These are phyloP conservation scores for Corylus heterophylla DNA, from an alignment of 306 rosid species.

Conservation along the genomic window DNA sequence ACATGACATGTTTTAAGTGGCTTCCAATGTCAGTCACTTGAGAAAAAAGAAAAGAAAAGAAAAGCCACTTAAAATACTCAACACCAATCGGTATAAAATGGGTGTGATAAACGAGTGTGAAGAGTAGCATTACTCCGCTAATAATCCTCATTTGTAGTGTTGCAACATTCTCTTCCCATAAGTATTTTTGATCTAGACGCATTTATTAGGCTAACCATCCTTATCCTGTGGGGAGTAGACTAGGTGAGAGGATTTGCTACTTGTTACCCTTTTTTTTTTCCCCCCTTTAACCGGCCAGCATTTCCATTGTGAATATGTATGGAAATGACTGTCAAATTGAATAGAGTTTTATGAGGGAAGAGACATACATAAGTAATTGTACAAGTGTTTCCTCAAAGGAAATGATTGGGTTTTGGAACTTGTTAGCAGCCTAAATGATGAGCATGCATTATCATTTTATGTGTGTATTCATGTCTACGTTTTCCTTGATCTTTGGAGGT, in stretches of 20 bases:
- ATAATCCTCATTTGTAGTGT: background rate
- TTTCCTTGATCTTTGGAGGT: too few species aligned
- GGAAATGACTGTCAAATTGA: background rate
- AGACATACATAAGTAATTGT: background rate
- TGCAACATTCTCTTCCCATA: background rate
- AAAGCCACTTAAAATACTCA: too few species aligned
- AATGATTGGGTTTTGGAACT: too few species aligned
- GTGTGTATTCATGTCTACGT: too few species aligned
- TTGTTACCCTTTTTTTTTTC: background rate
- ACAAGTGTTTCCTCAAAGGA: too few species aligned
- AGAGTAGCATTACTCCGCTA: background rate
- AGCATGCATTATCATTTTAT: too few species aligned
- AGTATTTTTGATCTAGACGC: background rate
- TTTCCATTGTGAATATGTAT: background rate
- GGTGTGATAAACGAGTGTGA: too few species aligned
- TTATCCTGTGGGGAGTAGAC: background rate
- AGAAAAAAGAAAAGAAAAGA: too few species aligned
- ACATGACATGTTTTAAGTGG: too few species aligned
- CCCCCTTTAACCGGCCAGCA: background rate
- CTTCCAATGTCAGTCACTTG: too few species aligned
- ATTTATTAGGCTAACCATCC: background rate
- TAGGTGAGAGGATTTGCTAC: background rate
- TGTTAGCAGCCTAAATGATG: too few species aligned
- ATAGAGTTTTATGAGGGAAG: background rate
- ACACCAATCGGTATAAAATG: too few species aligned